Evolutionary conservation across 345 rosid species (phyloP).

Genomic region (Camelina hispida): DNA sequence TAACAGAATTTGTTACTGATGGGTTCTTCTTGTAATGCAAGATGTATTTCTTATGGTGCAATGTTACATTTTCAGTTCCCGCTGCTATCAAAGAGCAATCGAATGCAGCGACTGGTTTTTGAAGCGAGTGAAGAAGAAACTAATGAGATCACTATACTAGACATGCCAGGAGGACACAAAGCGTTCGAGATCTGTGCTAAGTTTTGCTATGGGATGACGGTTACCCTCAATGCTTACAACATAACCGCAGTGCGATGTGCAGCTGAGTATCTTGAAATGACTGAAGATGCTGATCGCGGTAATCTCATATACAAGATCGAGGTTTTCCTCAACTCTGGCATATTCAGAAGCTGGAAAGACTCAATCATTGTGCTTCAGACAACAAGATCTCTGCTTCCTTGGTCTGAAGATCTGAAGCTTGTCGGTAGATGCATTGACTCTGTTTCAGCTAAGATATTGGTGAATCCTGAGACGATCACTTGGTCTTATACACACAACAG

Average conservation of each 20-base stretch:
- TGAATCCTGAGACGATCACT: conserved; percentile 67
- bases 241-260: conserved; percentile 89
- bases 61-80: conserved; percentile 70
- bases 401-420: conserved; percentile 90
- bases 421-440: conserved; percentile 87
- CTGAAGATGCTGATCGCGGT: conserved; percentile 77
- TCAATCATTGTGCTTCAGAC: conserved; percentile 93
- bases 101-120: conserved; percentile 65
- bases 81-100: conserved; percentile 80
- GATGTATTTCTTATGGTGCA: not conserved
- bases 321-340: conserved; percentile 82
- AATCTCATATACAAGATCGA: conserved; percentile 83
- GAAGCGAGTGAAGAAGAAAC: conserved; percentile 59
- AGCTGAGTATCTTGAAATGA: conserved; percentile 94
- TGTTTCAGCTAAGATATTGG: conserved; percentile 78
- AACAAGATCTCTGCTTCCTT: conserved; percentile 72
- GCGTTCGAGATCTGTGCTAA: conserved; percentile 96
- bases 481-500: conserved; percentile 94
- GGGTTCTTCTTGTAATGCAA: conserved; percentile 7
- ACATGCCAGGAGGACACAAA: conserved; percentile 87
- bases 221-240: conserved; percentile 83
- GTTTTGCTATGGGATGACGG: conserved; percentile 92
- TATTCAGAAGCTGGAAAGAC: conserved; percentile 94
- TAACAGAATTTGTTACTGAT: not conserved
- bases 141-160: conserved; percentile 60